Base-by-base conservation (phyloP, 768 basidiomycete genomes). In the Fomitopsis pulvina region DNA sequence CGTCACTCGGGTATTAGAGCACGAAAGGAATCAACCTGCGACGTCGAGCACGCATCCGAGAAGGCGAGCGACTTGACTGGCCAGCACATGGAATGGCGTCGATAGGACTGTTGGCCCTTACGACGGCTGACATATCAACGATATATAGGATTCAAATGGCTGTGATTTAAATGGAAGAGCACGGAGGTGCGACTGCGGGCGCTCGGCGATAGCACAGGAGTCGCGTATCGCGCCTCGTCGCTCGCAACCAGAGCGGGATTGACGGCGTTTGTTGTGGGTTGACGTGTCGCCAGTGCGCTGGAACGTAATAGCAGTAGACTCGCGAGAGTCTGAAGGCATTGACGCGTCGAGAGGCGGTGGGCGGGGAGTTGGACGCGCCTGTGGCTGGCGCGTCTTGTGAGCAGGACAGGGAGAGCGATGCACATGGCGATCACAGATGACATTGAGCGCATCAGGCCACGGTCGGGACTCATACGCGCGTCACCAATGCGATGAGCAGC, bases 281-380 rank as follows among this genome's bases (percentile, higher is more conserved):
- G 52, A 53, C 53, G 53, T 46, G 53, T 48, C 49, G 25, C 5
- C 34, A 37, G 44, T 22, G 52, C 16, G 20, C 18, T 41, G 34
- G 26, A 30, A 50, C 43, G 43, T 48, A 45, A 45, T 41, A 41
- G 11, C 21, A 26, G 29, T 18, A 26, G 41, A 9, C 9, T 2
- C 14, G 25, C n/a, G 28, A 16, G 24, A 7, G 22, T 9, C 18
- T 2, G 12, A 21, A 41, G 41, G 9, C 9, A 29, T 21, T 4
- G 38, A 54, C 56, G 52, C 52, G 56, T 57, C 48, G 34, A 46
- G 38, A 39, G 53, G 50, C 50, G 51, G 52, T 52, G 51, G 51
- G 20, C 20, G 22, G 34, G 9, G 8, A 4, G 25, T 46, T n/a
- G 16, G 28, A 57, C 57, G 53, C 57, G 57, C 44, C 51, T 50